These are phyloP conservation scores for Picea engelmannii DNA, from an alignment of 83 land plant genomes.

Conservation along the genomic window DNA sequence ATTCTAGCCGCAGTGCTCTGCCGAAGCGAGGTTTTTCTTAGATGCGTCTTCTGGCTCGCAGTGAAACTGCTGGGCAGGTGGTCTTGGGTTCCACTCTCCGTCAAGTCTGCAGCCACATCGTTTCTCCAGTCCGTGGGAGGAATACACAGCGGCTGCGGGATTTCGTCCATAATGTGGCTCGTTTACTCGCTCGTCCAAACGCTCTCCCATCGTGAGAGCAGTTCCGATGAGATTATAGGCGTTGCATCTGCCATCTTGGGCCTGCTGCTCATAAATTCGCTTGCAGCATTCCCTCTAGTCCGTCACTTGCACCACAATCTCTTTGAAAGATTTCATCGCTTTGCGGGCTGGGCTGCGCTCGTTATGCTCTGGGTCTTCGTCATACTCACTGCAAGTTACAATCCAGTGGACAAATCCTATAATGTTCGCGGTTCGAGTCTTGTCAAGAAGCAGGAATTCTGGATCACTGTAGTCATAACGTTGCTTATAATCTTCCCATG, in stretches of 20 bases:
- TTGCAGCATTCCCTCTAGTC: constrained; percentile 55
- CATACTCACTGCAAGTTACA: constrained; percentile 40
- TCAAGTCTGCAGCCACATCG: constrained; percentile 40
- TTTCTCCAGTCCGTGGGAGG: constrained; percentile 61
- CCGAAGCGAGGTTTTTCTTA: constrained; percentile 54
- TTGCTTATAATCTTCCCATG: constrained; percentile 55
- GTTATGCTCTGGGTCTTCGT: constrained; percentile 56
- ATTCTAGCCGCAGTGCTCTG: constrained; percentile 41
- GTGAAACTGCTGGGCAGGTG: constrained; percentile 37
- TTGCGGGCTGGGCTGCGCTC: constrained; percentile 61
- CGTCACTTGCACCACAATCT: constrained; percentile 65
- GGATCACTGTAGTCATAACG: constrained; percentile 56
- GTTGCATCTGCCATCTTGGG: constrained; percentile 36
- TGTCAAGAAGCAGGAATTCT: constrained; percentile 40
- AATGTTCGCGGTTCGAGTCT: constrained; percentile 13
- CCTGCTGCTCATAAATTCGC: constrained; percentile 28
- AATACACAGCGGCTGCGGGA: constrained; percentile 60
- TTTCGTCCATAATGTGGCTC: constrained; percentile 58
- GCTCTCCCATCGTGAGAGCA: constrained; percentile 11
- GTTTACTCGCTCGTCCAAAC: constrained; percentile 39
- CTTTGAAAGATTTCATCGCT: constrained; percentile 54
- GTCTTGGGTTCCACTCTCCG: constrained; percentile 41
- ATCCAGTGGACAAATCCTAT: constrained; percentile 36
- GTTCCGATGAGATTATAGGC: constrained; percentile 23
- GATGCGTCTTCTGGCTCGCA: constrained; percentile 46